A percentile compares a stretch with the other conserved stretches of the same genome.
phyloP scores from a whole-genome alignment of 495 filamentous ascomycete genomes.

The Pseudevernia furfuracea region DNA sequence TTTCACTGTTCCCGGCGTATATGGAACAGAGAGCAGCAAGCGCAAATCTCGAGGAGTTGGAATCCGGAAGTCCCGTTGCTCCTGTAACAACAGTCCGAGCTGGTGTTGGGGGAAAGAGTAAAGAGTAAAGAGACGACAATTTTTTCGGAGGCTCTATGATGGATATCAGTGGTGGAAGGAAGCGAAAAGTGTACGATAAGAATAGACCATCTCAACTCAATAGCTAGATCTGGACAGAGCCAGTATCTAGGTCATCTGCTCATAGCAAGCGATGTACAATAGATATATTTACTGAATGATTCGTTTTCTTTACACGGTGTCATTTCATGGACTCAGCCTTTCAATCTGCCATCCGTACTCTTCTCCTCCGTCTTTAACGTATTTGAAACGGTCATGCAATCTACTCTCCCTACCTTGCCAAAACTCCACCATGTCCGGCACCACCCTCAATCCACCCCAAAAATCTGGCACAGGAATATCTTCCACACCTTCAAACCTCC shows the following conservation, averaged over 20 bases:
- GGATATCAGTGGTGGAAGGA: not conserved
- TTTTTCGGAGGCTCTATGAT: not conserved
- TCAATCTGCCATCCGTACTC: slow-evolving; percentile 29
- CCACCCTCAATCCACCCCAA: slow-evolving; percentile 85
- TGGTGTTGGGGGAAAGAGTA: slow-evolving; percentile 6
- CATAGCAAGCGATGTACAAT: slow-evolving; percentile 23
- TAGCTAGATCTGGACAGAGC: slow-evolving; percentile 22
- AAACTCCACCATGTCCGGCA: slow-evolving; percentile 64
- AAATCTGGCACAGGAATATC: slow-evolving; percentile 84
- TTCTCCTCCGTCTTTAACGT: slow-evolving; percentile 49
- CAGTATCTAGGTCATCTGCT: slow-evolving; percentile 24
- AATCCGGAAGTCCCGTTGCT: slow-evolving; percentile 7
- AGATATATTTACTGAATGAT: slow-evolving; percentile 1
- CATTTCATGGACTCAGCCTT: slow-evolving; percentile 41
- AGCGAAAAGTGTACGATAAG: slow-evolving; percentile 17
- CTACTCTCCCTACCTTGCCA: slow-evolving; percentile 90
- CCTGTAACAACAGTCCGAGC: slow-evolving; percentile 18
- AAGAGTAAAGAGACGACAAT: slow-evolving; percentile 4
- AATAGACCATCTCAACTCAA: slow-evolving; percentile 27
- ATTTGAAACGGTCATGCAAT: slow-evolving; percentile 86
- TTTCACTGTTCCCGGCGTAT: not conserved
- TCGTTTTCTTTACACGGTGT: not conserved
- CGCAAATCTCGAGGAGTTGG: not conserved
- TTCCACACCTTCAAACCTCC: slow-evolving; percentile 36
- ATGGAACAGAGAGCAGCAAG: not conserved